These are phyloP conservation scores for Alisma plantagoaquatica DNA, from an alignment of 106 monocot genomes.

Conservation along the genomic window DNA sequence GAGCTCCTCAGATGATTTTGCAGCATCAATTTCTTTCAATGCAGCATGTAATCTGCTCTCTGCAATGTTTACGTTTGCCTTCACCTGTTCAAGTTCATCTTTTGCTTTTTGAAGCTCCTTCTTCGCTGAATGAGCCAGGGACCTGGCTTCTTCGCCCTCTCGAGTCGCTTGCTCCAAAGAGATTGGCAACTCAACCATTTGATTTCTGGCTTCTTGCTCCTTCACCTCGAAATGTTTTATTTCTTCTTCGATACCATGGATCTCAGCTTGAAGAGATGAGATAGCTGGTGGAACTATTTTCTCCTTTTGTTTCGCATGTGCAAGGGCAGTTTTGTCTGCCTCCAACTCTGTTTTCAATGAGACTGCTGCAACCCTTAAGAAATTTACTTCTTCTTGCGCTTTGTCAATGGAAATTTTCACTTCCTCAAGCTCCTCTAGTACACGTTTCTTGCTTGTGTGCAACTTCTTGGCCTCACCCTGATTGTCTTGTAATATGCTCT, in stretches of 20 bases:
- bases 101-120: conserved; percentile 43
- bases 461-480: neutral
- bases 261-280: conserved; percentile 35
- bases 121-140: conserved; percentile 20
- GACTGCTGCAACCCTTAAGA: conserved; percentile 17
- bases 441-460: neutral
- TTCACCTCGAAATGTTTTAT: conserved; percentile 10
- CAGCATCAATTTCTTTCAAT: conserved; percentile 44
- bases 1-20: conserved; percentile 34
- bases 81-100: conserved; percentile 46
- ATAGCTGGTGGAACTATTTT: conserved; percentile 22
- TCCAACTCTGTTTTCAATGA: conserved; percentile 38
- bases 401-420: conserved; percentile 30
- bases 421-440: conserved; percentile 38
- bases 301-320: conserved; percentile 25
- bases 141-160: conserved; percentile 43
- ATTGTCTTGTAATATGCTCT: neutral
- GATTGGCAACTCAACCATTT: conserved; percentile 23
- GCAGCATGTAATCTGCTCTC: conserved; percentile 37
- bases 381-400: conserved; percentile 20
- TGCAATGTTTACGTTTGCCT: conserved; percentile 16
- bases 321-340: conserved; percentile 12
- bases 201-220: conserved; percentile 29
- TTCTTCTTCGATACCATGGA: conserved; percentile 23
- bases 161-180: conserved; percentile 25